Base-by-base conservation (phyloP, 495 filamentous ascomycete genomes). In the Penicillium pancosmium region DNA sequence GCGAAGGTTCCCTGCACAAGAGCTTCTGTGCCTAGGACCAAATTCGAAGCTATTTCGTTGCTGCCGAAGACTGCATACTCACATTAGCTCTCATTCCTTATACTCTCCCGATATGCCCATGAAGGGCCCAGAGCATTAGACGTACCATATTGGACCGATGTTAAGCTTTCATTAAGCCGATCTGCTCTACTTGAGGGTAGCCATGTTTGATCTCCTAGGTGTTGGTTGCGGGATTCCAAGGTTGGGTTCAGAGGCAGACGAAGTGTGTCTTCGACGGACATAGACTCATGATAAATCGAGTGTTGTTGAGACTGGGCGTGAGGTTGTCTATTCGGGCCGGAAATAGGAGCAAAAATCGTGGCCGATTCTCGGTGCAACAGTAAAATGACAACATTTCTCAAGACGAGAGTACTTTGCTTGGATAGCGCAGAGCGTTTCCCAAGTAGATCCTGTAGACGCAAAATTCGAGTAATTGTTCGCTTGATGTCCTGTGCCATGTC, bases 401-500 rank as follows among this genome's bases (percentile, higher is more conserved):
- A 46, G 1, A 74, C 64, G 4, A 55, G 50, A 0, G 65, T 70
- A 52, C 69, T 70, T 48, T 74, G 71, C 50, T 64, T 67, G 6
- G 69, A 72, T 7, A 74, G 50, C 0, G 69, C 64, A 13, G 69
- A 67, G 19, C 70, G 63, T 34, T 47, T 68, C 1, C 68, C 66
- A 23, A 74, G 50, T 6, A 66, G 21, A 27, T 72, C 67, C 52
- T 73, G 68, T 13, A 73, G 48, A 48, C 67, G 65, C 4, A 73
- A 50, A 25, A 69, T 75, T 16, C 72, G 66, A 6, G 68, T 67
- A 25, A 75, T 70, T 1, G 64, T 69, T 18, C 72, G 60, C 48
- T 74, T 73, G n/a, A 66, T 59, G 13, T 68, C 67, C 52, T 75
- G 73, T 4, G 73, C 68, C 2, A 60, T 60, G 49, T 73, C 66